phyloP scores from a whole-genome alignment of 768 basidiomycete species.

The Leccinum pellstonianum region DNA sequence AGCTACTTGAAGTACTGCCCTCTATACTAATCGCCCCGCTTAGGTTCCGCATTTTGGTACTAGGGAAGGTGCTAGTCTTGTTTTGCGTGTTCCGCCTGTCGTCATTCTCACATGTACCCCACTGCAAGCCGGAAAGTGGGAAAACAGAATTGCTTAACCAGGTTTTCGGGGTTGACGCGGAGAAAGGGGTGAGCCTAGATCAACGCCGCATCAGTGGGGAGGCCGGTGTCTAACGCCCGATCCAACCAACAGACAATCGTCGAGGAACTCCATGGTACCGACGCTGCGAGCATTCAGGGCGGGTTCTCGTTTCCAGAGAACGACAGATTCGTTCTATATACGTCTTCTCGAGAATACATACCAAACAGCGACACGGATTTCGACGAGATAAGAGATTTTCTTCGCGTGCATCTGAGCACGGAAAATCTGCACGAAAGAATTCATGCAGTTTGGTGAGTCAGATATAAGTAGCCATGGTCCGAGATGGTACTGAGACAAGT shows the following conservation, averaged over 20 bases:
- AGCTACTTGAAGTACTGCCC: not conserved
- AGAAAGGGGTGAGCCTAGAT: not conserved
- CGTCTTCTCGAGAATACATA: slow-evolving; percentile 2
- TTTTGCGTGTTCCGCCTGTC: not conserved
- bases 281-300: not conserved
- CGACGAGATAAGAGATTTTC: slow-evolving; percentile 1
- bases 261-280: not conserved
- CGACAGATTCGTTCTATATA: slow-evolving; percentile 6
- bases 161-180: slow-evolving; percentile 7
- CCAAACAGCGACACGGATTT: slow-evolving; percentile 11
- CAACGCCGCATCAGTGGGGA: not conserved
- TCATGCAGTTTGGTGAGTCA: slow-evolving; percentile 7
- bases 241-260: not conserved
- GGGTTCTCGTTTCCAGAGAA: slow-evolving; percentile 2
- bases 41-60: slow-evolving; percentile 6
- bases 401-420: not conserved
- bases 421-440: not conserved
- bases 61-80: slow-evolving; percentile 5
- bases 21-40: not conserved
- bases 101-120: not conserved
- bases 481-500: not conserved
- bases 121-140: slow-evolving; percentile 3
- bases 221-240: not conserved
- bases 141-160: slow-evolving; percentile 4
- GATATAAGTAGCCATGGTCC: not conserved